Conservation (phyloP, 257 asterid species). For the Gynochthodes officinalis region DNA sequence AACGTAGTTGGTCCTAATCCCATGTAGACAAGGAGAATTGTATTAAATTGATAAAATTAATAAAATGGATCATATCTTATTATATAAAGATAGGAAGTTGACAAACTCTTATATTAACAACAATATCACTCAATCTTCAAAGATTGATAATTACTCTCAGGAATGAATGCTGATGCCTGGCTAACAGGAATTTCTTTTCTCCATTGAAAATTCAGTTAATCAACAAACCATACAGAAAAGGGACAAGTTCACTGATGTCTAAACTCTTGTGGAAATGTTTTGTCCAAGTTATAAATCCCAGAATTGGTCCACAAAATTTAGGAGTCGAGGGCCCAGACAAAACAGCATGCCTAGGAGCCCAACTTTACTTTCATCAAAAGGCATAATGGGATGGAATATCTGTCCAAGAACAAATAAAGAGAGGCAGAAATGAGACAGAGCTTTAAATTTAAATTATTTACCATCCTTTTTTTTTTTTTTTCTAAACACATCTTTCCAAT, state of each 20-base stretch:
- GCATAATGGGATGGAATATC: background rate
- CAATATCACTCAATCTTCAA: no score
- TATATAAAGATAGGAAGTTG: no score
- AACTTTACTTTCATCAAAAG: slow-evolving; percentile 19
- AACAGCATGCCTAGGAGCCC: background rate
- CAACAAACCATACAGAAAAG: background rate
- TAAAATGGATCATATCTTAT: no score
- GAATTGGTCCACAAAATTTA: background rate
- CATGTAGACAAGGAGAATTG: no score
- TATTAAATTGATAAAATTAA: no score
- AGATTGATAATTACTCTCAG: no score
- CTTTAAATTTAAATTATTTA: background rate
- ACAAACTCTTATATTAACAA: no score
- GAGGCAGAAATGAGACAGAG: background rate
- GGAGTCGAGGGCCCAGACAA: background rate
- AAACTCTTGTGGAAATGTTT: background rate
- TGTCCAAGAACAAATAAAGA: slow-evolving; percentile 2
- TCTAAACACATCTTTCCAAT: slow-evolving; percentile 17
- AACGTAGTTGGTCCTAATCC: no score
- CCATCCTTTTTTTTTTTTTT: slow-evolving; percentile 18
- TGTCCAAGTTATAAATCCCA: slow-evolving; percentile 1
- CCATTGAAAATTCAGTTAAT: no score
- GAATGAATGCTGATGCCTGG: no score
- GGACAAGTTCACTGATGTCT: background rate
- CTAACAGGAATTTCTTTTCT: no score